Conservation (phyloP, 768 basidiomycete genomes). For the Hygrophoropsis aurantiaca region DNA sequence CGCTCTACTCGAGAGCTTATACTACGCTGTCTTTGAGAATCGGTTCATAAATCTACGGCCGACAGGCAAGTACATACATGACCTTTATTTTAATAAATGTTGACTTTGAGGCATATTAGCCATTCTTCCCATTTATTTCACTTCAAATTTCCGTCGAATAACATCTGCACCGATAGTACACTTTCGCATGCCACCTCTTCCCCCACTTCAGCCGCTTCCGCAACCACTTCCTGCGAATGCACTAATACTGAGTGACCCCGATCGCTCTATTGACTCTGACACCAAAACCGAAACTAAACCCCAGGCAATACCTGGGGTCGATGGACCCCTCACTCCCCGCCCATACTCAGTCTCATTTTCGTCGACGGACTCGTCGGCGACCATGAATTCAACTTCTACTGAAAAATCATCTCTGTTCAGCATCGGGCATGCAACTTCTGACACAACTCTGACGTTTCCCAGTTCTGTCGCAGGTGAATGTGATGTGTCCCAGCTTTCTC, state of each 20-base stretch:
- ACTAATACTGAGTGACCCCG: slow-evolving; percentile 12
- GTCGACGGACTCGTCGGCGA: slow-evolving; percentile 40
- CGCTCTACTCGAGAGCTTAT: slow-evolving; percentile 65
- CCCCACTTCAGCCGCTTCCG: slow-evolving; percentile 54
- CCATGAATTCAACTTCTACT: slow-evolving; percentile 33
- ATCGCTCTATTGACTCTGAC: slow-evolving; percentile 18
- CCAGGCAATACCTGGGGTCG: slow-evolving; percentile 13
- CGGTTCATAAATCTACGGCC: slow-evolving; percentile 73
- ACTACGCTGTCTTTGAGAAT: slow-evolving; percentile 63
- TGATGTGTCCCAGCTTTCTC: slow-evolving; percentile 13
- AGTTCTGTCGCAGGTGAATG: slow-evolving; percentile 19
- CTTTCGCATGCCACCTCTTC: slow-evolving; percentile 70
- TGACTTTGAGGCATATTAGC: slow-evolving; percentile 37
- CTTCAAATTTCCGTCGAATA: slow-evolving; percentile 69
- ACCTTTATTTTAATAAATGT: neutral
- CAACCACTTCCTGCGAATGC: slow-evolving; percentile 26
- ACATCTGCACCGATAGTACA: slow-evolving; percentile 57
- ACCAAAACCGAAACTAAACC: slow-evolving; percentile 16
- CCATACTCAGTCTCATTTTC: slow-evolving; percentile 54
- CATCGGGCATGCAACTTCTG: slow-evolving; percentile 25
- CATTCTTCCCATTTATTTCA: slow-evolving; percentile 67
- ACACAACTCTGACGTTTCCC: slow-evolving; percentile 17
- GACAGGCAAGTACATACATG: slow-evolving; percentile 46
- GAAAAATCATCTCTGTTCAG: slow-evolving; percentile 30
- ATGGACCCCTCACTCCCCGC: slow-evolving; percentile 23